These are phyloP conservation scores for Yarrowia galli DNA, from an alignment of 1,139 yeast species.

Conservation along the genomic window DNA sequence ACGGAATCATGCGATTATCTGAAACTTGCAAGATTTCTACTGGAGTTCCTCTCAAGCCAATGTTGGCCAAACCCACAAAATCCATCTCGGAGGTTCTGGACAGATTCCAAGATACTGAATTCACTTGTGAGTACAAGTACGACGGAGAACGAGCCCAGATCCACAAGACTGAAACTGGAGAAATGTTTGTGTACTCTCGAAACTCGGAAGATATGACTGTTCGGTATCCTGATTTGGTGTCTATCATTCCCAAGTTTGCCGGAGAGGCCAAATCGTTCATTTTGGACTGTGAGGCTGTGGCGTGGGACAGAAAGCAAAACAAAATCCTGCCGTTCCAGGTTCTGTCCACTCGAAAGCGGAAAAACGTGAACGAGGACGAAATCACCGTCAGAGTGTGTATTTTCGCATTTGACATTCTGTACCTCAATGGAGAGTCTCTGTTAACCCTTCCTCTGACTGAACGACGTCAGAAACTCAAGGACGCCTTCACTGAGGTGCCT, in stretches of 20 bases:
- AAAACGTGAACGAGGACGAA: slow-evolving; percentile 85
- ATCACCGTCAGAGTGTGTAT: slow-evolving; percentile 90
- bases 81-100: slow-evolving; percentile 89
- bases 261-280: slow-evolving; percentile 59
- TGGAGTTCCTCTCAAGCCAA: slow-evolving; percentile 94
- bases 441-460: slow-evolving; percentile 73
- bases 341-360: slow-evolving; percentile 89
- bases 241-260: slow-evolving; percentile 69
- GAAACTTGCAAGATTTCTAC: slow-evolving; percentile 81
- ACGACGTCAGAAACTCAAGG: slow-evolving; percentile 67
- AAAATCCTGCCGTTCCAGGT: slow-evolving; percentile 93
- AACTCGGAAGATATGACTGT: slow-evolving; percentile 98
- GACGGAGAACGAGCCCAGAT: slow-evolving; percentile 99
- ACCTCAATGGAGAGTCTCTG: slow-evolving; percentile 72
- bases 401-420: slow-evolving; percentile 87
- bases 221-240: slow-evolving; percentile 87
- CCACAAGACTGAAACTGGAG: slow-evolving; percentile 73
- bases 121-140: slow-evolving; percentile 95
- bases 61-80: slow-evolving; percentile 98
- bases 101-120: slow-evolving; percentile 80
- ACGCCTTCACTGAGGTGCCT: slow-evolving; percentile 64
- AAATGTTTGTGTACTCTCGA: slow-evolving; percentile 81
- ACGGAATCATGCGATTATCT: slow-evolving; percentile 70
- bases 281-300: slow-evolving; percentile 98
- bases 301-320: slow-evolving; percentile 81